Conservation (phyloP, 768 basidiomycete species). For the Russula dissimulans region DNA sequence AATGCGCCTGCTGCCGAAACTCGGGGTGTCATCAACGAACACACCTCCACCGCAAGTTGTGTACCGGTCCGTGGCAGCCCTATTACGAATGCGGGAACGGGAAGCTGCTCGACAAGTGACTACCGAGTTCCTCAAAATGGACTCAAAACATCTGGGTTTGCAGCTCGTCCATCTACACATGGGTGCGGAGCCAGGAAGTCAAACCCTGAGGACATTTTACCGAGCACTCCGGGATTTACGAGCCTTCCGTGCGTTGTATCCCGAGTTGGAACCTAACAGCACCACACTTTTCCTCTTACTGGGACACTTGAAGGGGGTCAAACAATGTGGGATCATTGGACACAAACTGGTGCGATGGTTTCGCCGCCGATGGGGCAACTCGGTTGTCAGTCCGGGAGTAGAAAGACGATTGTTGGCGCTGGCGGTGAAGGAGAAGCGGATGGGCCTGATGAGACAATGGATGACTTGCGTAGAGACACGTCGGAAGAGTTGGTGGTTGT, state of each 20-base stretch:
- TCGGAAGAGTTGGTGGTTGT: neutral
- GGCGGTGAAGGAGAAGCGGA: constrained; percentile 57
- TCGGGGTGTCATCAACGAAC: neutral
- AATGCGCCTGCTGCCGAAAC: constrained; percentile 7
- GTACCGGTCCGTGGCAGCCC: constrained; percentile 5
- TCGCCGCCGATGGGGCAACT: constrained; percentile 45
- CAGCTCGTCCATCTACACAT: constrained; percentile 16
- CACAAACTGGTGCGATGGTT: constrained; percentile 37
- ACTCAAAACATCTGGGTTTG: constrained; percentile 3
- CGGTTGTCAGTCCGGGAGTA: constrained; percentile 48
- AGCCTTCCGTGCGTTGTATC: constrained; percentile 30
- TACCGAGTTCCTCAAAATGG: constrained; percentile 1
- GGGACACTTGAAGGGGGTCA: constrained; percentile 38
- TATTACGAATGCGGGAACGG: constrained; percentile 15
- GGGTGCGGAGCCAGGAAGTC: neutral
- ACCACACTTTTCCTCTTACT: constrained; percentile 53
- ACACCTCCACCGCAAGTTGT: constrained; percentile 7
- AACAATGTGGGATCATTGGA: constrained; percentile 48
- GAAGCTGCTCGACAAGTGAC: constrained; percentile 10
- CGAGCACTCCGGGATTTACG: constrained; percentile 18
- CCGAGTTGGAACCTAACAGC: constrained; percentile 45
- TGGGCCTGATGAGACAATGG: constrained; percentile 33
- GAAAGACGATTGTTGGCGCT: constrained; percentile 48
- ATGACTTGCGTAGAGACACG: constrained; percentile 6
- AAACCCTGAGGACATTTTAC: constrained; percentile 1